phyloP scores from a whole-genome alignment of 2,329 filamentous ascomycete species.

The Pseudocercospora vitis region DNA sequence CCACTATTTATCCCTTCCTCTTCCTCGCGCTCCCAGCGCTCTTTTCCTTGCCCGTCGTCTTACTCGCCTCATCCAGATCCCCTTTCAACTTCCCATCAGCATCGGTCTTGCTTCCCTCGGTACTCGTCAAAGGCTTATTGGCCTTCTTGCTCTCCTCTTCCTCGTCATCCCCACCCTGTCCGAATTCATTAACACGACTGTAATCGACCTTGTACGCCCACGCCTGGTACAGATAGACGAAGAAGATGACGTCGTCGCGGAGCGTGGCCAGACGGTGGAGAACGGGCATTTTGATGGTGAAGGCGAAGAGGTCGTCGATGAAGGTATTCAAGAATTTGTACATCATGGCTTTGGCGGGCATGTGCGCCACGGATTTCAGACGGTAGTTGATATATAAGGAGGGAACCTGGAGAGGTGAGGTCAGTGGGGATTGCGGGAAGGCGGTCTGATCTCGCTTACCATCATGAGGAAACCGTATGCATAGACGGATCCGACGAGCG shows the following conservation, averaged over 20 bases:
- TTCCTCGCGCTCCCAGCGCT: slow-evolving; percentile 15
- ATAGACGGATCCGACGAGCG: slow-evolving; percentile 92
- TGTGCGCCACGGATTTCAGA: slow-evolving; percentile 85
- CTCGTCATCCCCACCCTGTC: slow-evolving; percentile 93
- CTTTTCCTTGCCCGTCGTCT: slow-evolving; percentile 19
- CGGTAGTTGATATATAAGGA: slow-evolving; percentile 98
- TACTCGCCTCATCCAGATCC: slow-evolving; percentile 17
- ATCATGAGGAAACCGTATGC: slow-evolving; percentile 99
- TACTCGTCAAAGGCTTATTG: slow-evolving; percentile 41
- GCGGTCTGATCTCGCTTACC: slow-evolving; percentile 45
- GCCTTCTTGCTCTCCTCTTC: slow-evolving; percentile 56
- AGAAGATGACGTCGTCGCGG: slow-evolving; percentile 96
- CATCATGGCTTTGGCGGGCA: slow-evolving; percentile 94
- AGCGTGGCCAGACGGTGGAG: slow-evolving; percentile 89
- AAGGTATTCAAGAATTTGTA: slow-evolving; percentile 99
- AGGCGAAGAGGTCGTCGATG: slow-evolving; percentile 97
- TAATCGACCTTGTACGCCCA: slow-evolving; percentile 93
- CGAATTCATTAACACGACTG: slow-evolving; percentile 92
- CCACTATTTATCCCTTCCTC: slow-evolving; percentile 4
- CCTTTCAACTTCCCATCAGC: slow-evolving; percentile 20
- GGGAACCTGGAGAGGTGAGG: slow-evolving; percentile 55
- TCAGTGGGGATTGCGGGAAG: not conserved
- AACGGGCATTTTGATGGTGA: slow-evolving; percentile 98
- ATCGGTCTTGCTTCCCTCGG: slow-evolving; percentile 27
- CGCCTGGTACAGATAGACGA: slow-evolving; percentile 92